Evolutionary conservation across 2,329 filamentous ascomycete species (phyloP), one percentile per base, ranked within the genome.

Genomic region (Epichloe aotearoae): DNA sequence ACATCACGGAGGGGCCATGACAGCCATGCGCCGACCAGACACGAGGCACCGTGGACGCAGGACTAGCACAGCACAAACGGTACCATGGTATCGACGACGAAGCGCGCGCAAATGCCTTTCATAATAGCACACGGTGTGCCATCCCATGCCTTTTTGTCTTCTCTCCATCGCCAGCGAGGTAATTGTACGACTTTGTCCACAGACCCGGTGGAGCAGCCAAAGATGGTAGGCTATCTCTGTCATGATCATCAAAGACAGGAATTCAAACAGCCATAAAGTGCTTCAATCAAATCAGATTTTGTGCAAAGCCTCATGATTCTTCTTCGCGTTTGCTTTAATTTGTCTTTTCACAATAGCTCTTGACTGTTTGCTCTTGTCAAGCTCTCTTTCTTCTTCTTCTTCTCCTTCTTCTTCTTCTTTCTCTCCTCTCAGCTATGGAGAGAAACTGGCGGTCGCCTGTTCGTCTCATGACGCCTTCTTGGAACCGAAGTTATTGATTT

Each of bases 381-480:
- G 23, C 14, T 30, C 30, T 30, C 26, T 11, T 30, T 10, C 10
- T 30, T 4, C 8, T 30, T 30, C 30, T 30, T 30, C 23, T 23
- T 23, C 5, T 6, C 6, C 20, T 23, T 23, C 20, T 23, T 23
- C 5, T 6, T 23, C 23, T 6, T 30, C 26, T 10, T 30, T 30
- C 26, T 30, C 12, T 26, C 14, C 40, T 5, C 19, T 23, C 2
- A 0, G 4, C 3, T 1, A 4, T 30, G 30, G 30, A 11, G 30
- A 30, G 30, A 30, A 30, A 11, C 30, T 30, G 30, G 3, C 30
- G 30, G 30, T 30, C 30, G 20, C 7, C 14, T 17, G 7, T 19
- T 7, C 45, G n/a, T 38, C 44, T 41, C 39, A 48, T 17, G 33
- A 49, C 20, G 46, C 67, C 64, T 37, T 63, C 64, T 37, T 63